Base-by-base conservation (phyloP, 225 moss, liverwort and hornwort species). In the Polytrichum formosum region DNA sequence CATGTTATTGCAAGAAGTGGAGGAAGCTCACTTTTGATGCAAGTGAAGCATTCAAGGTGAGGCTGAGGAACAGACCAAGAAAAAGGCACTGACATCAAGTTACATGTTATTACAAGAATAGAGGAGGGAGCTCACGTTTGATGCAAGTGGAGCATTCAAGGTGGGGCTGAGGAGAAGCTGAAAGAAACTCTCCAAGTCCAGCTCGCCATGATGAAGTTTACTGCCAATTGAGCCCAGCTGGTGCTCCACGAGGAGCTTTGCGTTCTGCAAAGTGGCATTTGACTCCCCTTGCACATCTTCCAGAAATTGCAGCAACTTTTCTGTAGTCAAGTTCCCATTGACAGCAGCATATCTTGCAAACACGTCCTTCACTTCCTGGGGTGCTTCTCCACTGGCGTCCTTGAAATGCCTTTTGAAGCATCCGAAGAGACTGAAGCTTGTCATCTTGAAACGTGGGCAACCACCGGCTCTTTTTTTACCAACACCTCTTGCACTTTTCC, bases 311-410 rank as follows among this genome's bases (percentile, higher is more conserved):
- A 56, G 72, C 46, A 88, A 66, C 74, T 81, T 77, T 6, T 59
- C 82, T 6, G 79, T n/a, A 5, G 17, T 70, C 29, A 88, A 17
- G 16, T 67, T 30, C 27, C 73, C 84, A 60, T 72, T 59, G 63
- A 69, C 79, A 55, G 88, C 79, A 46, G 88, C 79, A 68, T 88
- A 88, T 56, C 61, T 85, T 2, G 56, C 20, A 64, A 88, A 88
- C 18, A 80, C 28, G 61, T 74, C 61, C 68, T 75, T 63, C n/a
- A 88, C 82, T 18, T 65, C 60, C 4, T 65, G 13, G 4, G 84
- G 85, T 26, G 76, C 70, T 33, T 54, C 81, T 9, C 71, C 77
- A 16, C 72, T 64, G 13, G 31, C 54, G 26, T 28, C 26, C 27
- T 61, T 63, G 73, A 75, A 88, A 5, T 66, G 66, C 63, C 77